These are phyloP conservation scores for Ceratobasidium sp. DNA, from an alignment of 1,284 basidiomycete genomes.

Conservation along the genomic window DNA sequence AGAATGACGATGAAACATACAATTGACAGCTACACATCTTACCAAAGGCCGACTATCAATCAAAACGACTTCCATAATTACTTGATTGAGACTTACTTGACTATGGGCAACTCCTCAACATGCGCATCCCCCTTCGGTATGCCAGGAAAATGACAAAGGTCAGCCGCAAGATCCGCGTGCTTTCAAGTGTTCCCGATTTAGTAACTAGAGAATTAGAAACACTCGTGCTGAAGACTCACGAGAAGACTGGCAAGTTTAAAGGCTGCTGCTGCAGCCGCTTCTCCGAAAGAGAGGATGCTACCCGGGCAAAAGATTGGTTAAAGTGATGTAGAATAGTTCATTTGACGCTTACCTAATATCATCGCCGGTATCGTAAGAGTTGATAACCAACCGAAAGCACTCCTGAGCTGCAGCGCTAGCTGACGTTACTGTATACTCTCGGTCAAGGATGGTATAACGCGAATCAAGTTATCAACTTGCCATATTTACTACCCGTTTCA, in stretches of 20 bases:
- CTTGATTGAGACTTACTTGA: neutral
- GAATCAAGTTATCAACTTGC: no score
- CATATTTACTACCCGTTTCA: no score
- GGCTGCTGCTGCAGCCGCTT: neutral
- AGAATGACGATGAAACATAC: neutral
- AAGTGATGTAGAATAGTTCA: neutral
- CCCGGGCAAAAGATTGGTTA: neutral
- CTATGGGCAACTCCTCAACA: neutral
- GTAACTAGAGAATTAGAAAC: neutral
- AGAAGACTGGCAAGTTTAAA: slow-evolving; percentile 7
- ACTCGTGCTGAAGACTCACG: neutral
- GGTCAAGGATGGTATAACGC: no score
- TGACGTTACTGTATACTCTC: no score
- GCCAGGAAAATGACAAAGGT: neutral
- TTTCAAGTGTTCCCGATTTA: neutral
- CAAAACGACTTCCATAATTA: no score
- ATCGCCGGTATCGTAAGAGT: neutral
- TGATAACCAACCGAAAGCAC: neutral
- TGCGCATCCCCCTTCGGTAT: neutral
- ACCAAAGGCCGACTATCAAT: neutral
- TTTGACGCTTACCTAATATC: neutral
- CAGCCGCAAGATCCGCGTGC: slow-evolving; percentile 11
- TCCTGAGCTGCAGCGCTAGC: neutral
- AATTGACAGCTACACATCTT: slow-evolving; percentile 23
- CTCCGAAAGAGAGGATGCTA: slow-evolving; percentile 12